Conservation (phyloP, 148 eudicot genomes). For the Fagopyrum tataricum region DNA sequence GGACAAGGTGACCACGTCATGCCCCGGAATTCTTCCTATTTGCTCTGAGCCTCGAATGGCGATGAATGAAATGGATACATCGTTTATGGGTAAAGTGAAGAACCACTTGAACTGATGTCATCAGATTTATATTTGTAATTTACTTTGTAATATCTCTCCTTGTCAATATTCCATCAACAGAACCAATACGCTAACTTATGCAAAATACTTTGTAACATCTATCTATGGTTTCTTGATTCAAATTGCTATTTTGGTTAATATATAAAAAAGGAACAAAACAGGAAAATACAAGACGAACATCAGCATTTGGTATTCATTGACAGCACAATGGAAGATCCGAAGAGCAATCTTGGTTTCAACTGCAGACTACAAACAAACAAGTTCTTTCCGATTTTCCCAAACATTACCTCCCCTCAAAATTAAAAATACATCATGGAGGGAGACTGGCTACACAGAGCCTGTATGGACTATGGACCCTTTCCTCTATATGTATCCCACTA, state of each 20-base stretch:
- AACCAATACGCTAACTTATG: too few relatives aligned
- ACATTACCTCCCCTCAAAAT: slow-evolving; percentile 6
- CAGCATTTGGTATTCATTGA: not conserved
- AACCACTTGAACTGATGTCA: too few relatives aligned
- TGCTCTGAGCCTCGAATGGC: not conserved
- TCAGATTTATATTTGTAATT: too few relatives aligned
- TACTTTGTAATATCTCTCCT: too few relatives aligned
- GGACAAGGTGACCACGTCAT: slow-evolving; percentile 24
- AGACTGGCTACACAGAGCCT: not conserved
- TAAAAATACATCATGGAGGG: slow-evolving; percentile 5
- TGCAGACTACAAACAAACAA: not conserved
- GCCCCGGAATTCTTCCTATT: not conserved
- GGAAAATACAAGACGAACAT: not conserved
- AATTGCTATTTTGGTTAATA: too few relatives aligned
- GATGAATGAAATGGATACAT: not conserved
- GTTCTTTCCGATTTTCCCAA: not conserved
- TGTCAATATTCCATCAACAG: too few relatives aligned
- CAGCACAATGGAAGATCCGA: not conserved
- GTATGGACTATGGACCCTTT: slow-evolving; percentile 6
- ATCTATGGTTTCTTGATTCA: too few relatives aligned
- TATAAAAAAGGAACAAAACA: not conserved
- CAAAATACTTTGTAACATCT: too few relatives aligned
- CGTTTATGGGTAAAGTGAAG: too few relatives aligned
- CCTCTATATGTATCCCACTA: slow-evolving; percentile 5
- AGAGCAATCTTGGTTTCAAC: not conserved